phyloP scores from a whole-genome alignment of 345 rosid genomes.

The Cardiospermum halicacabum region DNA sequence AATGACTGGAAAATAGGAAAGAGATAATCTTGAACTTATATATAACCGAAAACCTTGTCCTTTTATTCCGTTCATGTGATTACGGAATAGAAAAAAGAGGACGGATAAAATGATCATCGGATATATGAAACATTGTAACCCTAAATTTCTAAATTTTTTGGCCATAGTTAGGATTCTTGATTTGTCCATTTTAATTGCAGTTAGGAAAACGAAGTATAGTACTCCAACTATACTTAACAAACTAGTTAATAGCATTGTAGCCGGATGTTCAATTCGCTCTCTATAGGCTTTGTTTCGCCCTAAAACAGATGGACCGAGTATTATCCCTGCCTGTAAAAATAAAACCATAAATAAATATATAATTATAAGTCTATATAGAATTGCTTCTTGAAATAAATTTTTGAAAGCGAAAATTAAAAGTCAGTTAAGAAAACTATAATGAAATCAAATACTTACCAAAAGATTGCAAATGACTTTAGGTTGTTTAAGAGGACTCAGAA shows the following conservation, averaged over 20 bases:
- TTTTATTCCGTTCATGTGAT: background rate
- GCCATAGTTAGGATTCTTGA: background rate
- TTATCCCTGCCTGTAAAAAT: slow-evolving; percentile 18
- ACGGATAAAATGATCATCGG: background rate
- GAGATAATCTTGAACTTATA: background rate
- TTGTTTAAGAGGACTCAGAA: slow-evolving; percentile 24
- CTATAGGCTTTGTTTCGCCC: background rate
- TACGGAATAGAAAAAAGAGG: background rate
- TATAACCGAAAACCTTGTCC: background rate
- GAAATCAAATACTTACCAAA: slow-evolving; percentile 24
- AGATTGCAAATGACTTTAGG: slow-evolving; percentile 23
- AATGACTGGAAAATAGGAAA: slow-evolving; percentile 15
- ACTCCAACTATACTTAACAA: slow-evolving; percentile 1
- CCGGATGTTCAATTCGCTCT: background rate
- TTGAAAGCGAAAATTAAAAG: no score
- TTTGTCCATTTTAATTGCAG: slow-evolving; percentile 25
- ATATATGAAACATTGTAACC: background rate
- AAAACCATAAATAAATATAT: no score
- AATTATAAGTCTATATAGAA: no score
- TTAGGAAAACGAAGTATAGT: slow-evolving; percentile 17
- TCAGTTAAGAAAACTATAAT: no score
- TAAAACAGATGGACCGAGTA: slow-evolving; percentile 25
- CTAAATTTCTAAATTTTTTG: slow-evolving; percentile 11
- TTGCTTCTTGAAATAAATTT: no score
- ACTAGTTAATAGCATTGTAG: background rate